phyloP scores from a whole-genome alignment of 2,329 filamentous ascomycete genomes.

The Celoporthe dispersa region DNA sequence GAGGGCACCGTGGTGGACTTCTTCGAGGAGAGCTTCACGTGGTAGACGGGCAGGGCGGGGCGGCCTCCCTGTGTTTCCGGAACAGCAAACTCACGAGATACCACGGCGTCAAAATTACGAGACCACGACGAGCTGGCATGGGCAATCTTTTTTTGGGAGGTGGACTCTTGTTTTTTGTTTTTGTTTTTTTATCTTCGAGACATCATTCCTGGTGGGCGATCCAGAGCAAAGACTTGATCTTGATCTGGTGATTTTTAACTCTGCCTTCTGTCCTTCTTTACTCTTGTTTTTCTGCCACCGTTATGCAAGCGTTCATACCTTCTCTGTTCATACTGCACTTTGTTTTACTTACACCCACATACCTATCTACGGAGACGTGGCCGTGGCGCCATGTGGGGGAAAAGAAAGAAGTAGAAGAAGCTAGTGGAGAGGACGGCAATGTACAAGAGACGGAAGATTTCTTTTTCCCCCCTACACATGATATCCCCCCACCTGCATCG shows the following conservation, averaged over 20 bases:
- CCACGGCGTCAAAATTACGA: conserved; percentile 26
- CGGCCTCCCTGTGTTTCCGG: neutral
- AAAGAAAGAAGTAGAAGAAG: neutral
- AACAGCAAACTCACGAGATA: conserved; percentile 21
- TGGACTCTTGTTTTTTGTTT: neutral
- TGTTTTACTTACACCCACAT: conserved; percentile 1
- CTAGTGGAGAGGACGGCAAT: neutral
- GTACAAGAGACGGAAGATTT: conserved; percentile 3
- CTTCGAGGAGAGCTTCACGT: conserved; percentile 77
- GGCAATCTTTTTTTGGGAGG: neutral
- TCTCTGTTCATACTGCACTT: conserved; percentile 24
- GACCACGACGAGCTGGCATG: conserved; percentile 15
- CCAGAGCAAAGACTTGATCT: conserved; percentile 3
- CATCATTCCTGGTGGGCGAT: conserved; percentile 16
- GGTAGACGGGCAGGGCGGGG: conserved; percentile 43
- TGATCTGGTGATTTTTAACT: conserved; percentile 21
- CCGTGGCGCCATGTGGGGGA: neutral
- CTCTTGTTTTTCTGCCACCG: conserved; percentile 1
- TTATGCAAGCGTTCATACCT: conserved; percentile 13
- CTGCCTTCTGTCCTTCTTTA: conserved; percentile 7
- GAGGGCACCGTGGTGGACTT: conserved; percentile 69
- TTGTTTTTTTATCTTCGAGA: conserved; percentile 2
- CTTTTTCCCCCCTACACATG: neutral
- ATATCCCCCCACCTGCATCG: conserved; percentile 8
- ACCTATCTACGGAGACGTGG: neutral